Evolutionary conservation across 805 yeast genomes (phyloP).

Genomic region (Wickerhamomyces rabaulensis): DNA sequence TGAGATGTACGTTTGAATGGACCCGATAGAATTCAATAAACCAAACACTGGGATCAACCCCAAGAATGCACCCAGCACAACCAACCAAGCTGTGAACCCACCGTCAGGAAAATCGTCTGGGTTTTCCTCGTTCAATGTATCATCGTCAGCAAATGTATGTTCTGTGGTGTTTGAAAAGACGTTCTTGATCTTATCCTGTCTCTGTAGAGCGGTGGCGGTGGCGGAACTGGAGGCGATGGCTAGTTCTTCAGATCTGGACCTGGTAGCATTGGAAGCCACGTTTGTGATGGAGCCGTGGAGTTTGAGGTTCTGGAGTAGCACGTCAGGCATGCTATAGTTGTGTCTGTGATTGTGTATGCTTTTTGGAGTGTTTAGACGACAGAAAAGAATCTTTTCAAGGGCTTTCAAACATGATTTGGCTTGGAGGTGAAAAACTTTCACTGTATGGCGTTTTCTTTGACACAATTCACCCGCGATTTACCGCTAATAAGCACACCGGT

Average conservation of each 20-base stretch:
- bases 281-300: neutral
- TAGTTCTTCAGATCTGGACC: neutral
- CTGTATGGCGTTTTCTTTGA: no score
- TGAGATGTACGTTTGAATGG: slow-evolving; percentile 56
- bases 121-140: slow-evolving; percentile 10
- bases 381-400: no score
- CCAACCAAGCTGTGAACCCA: slow-evolving; percentile 51
- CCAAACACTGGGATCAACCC: slow-evolving; percentile 60
- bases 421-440: no score
- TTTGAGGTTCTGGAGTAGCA: neutral
- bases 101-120: slow-evolving; percentile 43
- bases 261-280: neutral
- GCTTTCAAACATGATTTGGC: no score
- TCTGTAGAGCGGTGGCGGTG: neutral
- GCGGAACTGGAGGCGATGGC: neutral
- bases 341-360: neutral
- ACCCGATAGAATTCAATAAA: slow-evolving; percentile 56
- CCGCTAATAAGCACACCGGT: no score
- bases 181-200: slow-evolving; percentile 2
- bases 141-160: slow-evolving; percentile 2
- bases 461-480: no score
- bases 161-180: slow-evolving; percentile 6
- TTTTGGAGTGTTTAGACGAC: no score
- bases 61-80: slow-evolving; percentile 54
- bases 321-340: neutral